These are phyloP conservation scores for Penicillium paxilli DNA, from an alignment of 495 filamentous ascomycete species.

Conservation along the genomic window DNA sequence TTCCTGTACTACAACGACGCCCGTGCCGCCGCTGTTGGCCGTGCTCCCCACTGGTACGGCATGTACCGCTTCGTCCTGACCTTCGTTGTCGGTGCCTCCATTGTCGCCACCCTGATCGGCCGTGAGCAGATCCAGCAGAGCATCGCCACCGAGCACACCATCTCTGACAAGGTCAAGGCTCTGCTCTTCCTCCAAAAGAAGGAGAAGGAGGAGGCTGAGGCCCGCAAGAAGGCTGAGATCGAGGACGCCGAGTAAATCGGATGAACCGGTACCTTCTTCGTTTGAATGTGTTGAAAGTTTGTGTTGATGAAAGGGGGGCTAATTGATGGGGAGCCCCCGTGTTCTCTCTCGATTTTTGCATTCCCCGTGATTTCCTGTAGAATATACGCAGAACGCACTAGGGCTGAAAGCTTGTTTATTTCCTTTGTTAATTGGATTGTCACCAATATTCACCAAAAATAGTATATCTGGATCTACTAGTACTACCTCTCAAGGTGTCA, in stretches of 20 bases:
- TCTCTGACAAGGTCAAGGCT: conserved; percentile 63
- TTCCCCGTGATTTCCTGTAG: conserved; percentile 38
- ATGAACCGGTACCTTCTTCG: too few relatives aligned
- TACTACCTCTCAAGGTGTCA: too few relatives aligned
- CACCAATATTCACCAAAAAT: not conserved
- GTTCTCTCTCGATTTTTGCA: conserved; percentile 29
- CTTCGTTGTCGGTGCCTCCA: conserved; percentile 84
- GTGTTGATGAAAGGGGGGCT: conserved; percentile 7
- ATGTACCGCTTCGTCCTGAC: conserved; percentile 96
- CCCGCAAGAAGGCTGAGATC: conserved; percentile 45
- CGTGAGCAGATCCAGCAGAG: conserved; percentile 77
- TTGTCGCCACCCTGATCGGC: conserved; percentile 83
- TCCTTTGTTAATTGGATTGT: conserved; percentile 21
- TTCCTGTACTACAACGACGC: conserved; percentile 88
- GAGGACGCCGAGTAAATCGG: conserved; percentile 48
- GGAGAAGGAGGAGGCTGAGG: conserved; percentile 62
- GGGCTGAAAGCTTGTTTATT: conserved; percentile 26
- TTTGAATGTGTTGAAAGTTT: not conserved
- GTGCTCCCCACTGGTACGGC: conserved; percentile 89
- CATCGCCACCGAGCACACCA: conserved; percentile 44
- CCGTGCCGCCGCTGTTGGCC: conserved; percentile 70
- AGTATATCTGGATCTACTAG: not conserved
- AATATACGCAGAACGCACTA: conserved; percentile 34
- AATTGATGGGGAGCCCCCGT: conserved; percentile 6
- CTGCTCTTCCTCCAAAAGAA: conserved; percentile 60